Evolutionary conservation across 2,329 filamentous ascomycete genomes (phyloP).

Genomic region (Sporothrix humicola): DNA sequence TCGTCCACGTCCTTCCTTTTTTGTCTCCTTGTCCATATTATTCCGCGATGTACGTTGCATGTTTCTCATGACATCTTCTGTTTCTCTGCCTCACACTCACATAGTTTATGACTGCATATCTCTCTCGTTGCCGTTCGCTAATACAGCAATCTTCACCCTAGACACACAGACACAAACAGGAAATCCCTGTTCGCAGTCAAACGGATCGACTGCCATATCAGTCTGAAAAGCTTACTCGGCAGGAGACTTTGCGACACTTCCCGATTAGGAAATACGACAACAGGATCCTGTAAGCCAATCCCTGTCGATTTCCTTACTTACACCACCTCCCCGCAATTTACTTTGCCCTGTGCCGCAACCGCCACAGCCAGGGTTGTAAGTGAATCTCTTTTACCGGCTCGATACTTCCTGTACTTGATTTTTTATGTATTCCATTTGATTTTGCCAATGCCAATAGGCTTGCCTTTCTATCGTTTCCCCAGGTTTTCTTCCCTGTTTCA

Average conservation of each 20-base stretch:
- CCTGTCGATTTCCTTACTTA: neutral
- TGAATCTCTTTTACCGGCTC: neutral
- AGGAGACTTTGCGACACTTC: conserved; percentile 21
- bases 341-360: neutral
- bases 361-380: neutral
- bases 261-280: conserved; percentile 20
- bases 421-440: neutral
- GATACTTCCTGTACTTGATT: conserved; percentile 4
- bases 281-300: neutral
- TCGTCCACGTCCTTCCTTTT: neutral
- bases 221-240: conserved; percentile 26
- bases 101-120: neutral
- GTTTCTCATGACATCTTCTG: neutral
- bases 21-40: neutral
- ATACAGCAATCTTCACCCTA: neutral
- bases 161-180: conserved; percentile 5
- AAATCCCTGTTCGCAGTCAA: conserved; percentile 3
- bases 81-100: neutral
- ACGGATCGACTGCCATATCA: neutral
- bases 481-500: neutral
- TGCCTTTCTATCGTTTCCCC: neutral
- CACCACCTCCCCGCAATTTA: neutral
- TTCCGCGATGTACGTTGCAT: neutral
- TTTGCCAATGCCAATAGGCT: neutral
- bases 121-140: neutral